Conservation (phyloP, 2,329 filamentous ascomycete genomes). For the Alternaria alternata region DNA sequence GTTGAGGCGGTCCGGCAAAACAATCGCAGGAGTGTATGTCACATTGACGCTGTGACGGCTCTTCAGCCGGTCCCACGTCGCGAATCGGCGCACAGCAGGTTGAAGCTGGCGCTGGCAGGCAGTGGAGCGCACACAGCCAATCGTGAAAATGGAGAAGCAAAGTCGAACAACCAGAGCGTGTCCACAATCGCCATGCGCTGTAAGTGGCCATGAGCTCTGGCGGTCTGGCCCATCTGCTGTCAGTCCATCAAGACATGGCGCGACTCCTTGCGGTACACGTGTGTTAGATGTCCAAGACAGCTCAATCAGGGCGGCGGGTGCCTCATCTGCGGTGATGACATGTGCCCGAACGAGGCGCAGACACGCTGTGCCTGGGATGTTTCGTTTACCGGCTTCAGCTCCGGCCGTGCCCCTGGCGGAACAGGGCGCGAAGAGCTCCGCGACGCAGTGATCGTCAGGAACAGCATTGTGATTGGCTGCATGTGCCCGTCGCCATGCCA, state of each 20-base stretch:
- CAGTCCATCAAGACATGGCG: conserved; percentile 1
- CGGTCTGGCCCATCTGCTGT: conserved; percentile 12
- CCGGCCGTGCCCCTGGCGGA: conserved; percentile 28
- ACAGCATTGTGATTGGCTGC: conserved; percentile 32
- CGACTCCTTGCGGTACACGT: conserved; percentile 26
- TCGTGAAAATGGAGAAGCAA: conserved; percentile 21
- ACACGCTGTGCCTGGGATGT: conserved; percentile 19
- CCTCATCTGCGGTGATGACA: conserved; percentile 15
- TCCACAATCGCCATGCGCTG: conserved; percentile 12
- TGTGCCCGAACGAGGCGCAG: conserved; percentile 25
- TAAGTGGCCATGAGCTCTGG: conserved; percentile 8
- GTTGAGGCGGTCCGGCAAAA: conserved; percentile 21
- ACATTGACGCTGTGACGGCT: conserved; percentile 32
- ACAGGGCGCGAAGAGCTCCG: conserved; percentile 23
- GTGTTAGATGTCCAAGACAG: conserved; percentile 7
- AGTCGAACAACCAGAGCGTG: conserved; percentile 22
- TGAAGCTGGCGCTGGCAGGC: conserved; percentile 28
- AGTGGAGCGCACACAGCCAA: conserved; percentile 30
- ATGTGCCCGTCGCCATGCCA: conserved; percentile 21
- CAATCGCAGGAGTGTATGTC: conserved; percentile 19
- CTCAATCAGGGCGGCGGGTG: conserved; percentile 10
- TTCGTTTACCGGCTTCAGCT: conserved; percentile 32
- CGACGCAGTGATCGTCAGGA: conserved; percentile 43
- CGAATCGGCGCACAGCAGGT: conserved; percentile 31
- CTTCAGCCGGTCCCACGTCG: conserved; percentile 26